phyloP scores from a whole-genome alignment of 176 grass and related monocot species.

The Puccinellia tenuiflora region DNA sequence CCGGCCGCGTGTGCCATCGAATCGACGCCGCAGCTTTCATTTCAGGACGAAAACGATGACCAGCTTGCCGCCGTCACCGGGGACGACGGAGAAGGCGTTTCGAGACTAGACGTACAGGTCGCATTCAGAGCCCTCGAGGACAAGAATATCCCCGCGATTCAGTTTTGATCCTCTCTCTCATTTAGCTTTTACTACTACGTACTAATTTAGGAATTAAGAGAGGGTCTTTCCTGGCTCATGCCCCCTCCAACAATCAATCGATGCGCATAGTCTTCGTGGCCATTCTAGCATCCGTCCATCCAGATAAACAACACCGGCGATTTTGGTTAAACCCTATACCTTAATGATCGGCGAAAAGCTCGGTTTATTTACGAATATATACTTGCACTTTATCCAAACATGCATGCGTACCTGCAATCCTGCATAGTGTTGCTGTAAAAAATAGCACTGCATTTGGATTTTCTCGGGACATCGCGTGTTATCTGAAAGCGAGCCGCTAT shows the following conservation, averaged over 20 bases:
- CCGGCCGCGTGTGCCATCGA: neutral
- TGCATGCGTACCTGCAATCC: too few relatives aligned
- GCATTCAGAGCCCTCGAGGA: neutral
- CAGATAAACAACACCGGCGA: neutral
- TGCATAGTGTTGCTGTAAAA: neutral
- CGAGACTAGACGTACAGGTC: neutral
- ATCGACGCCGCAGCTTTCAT: constrained; percentile 4
- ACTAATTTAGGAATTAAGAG: neutral
- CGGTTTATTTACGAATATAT: neutral
- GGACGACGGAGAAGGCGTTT: neutral
- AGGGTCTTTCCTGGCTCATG: neutral
- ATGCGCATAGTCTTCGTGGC: neutral
- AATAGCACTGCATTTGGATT: neutral
- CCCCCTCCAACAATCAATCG: neutral
- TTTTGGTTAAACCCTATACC: neutral
- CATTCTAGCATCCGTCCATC: neutral
- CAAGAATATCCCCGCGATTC: constrained; percentile 4
- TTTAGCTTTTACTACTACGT: neutral
- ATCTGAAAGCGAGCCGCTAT: neutral
- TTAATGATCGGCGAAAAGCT: constrained; percentile 1
- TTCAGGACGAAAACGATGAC: constrained; percentile 23
- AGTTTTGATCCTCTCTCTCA: neutral
- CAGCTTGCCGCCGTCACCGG: neutral
- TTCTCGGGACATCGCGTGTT: neutral
- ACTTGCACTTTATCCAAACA: neutral